phyloP scores from a whole-genome alignment of 768 basidiomycete species.

The Ramaria rubella region DNA sequence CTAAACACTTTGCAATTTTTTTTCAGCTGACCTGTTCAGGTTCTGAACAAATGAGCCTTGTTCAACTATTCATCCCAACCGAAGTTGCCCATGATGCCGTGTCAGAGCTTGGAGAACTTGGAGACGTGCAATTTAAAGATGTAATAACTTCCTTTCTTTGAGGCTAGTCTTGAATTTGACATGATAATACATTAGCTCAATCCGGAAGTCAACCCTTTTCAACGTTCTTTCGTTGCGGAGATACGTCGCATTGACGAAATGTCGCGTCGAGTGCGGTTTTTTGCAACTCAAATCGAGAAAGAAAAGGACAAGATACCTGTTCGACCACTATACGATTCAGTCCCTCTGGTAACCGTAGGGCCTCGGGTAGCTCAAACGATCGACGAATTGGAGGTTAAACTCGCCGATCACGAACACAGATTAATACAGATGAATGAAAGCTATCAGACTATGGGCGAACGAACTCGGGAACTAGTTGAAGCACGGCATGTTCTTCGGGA shows the following conservation, averaged over 20 bases:
- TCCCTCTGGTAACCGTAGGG: conserved; percentile 81
- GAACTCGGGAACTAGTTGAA: conserved; percentile 82
- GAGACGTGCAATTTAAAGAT: conserved; percentile 96
- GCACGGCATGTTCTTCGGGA: conserved; percentile 91
- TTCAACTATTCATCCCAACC: conserved; percentile 93
- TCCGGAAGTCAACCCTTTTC: conserved; percentile 92
- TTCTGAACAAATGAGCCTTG: conserved; percentile 96
- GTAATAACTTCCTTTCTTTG: conserved; percentile 21
- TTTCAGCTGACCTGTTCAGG: conserved; percentile 39
- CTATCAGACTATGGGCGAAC: conserved; percentile 82
- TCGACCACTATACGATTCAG: conserved; percentile 80
- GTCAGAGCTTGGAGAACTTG: conserved; percentile 89
- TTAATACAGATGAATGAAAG: conserved; percentile 87
- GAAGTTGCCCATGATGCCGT: conserved; percentile 98
- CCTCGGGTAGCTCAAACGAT: conserved; percentile 89
- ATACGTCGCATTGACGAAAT: conserved; percentile 95
- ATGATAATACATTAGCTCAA: conserved; percentile 58
- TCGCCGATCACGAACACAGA: conserved; percentile 80
- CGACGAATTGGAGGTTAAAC: conserved; percentile 85
- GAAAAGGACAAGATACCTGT: conserved; percentile 78
- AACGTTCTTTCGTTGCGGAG: conserved; percentile 95
- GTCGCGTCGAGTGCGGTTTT: conserved; percentile 90
- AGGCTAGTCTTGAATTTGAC: not conserved
- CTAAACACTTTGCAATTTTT: not conserved
- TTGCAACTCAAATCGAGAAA: conserved; percentile 76